Base-by-base conservation (phyloP, 192 early-diverging fungal species). In the Coemansia sp. region DNA sequence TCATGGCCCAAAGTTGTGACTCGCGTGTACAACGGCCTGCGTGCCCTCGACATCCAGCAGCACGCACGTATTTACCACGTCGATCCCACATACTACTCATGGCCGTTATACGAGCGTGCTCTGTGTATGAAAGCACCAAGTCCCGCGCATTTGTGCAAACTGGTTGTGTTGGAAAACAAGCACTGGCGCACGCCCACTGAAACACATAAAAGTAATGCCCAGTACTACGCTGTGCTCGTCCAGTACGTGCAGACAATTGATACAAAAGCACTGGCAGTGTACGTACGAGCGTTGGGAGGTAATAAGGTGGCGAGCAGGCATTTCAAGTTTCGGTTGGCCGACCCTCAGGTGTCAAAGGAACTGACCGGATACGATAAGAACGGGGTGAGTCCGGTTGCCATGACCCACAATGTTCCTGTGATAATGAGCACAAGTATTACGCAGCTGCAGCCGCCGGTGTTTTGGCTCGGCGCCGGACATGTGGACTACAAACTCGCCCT, bases 91-190 rank as follows among this genome's bases (percentile, higher is more conserved):
- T 95, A 92, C 59, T 95, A 95, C 75, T 65, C 75, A 3, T 95
- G 94, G 94, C 73, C 85, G 19, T 69, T 89, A 5, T 79, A 89
- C 59, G 74, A 85, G 23, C 86, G 93, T 35, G 90, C 90, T 61
- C 87, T 85, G 18, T 71, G 85, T 27, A 71, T 92, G 57, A 38
- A 52, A 1, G 91, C 88, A 5, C 93, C 93, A 4, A 88, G 88
- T 11, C 74, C 82, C 6, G 81, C 77, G 23, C 93, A 97, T 55
- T 79, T 97, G 50, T 97, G 95, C 84, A 97, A 97, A 65, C 87
- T 88, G 4, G 77, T 97, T 0, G 74, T 96, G 7, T 84, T 97
- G 59, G 93, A 95, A 70, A 97, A 97, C 82, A 97, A 93, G 24
- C 85, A 88, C 10, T 90, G 74, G 60, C 72, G 78, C 1, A 83